A percentile compares a stretch with the other conserved stretches of the same genome.
phyloP scores from a whole-genome alignment of 768 basidiomycete genomes.

The Clathrus columnatus region DNA sequence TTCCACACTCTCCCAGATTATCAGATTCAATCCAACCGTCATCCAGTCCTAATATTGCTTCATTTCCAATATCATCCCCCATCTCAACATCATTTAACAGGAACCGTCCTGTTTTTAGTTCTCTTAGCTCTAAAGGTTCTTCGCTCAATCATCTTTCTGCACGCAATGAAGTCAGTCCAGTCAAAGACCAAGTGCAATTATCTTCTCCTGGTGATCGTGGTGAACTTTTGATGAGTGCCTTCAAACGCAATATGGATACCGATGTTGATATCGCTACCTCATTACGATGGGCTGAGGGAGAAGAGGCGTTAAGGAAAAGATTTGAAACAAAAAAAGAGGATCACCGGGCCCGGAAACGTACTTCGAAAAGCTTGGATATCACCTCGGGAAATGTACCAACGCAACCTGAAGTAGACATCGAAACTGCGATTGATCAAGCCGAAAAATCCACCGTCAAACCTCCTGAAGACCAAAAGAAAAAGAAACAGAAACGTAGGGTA shows the following conservation, averaged over 20 bases:
- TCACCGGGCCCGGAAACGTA: conserved; percentile 2
- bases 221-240: conserved; percentile 25
- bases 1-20: background rate
- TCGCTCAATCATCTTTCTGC: background rate
- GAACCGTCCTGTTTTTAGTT: background rate
- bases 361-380: conserved; percentile 7
- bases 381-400: background rate
- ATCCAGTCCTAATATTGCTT: background rate
- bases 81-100: background rate
- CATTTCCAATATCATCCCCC: background rate
- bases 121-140: background rate
- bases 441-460: conserved; percentile 20
- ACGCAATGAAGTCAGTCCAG: background rate
- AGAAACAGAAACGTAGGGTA: conserved; percentile 46
- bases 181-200: background rate
- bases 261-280: conserved; percentile 37
- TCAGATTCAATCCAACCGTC: conserved; percentile 3
- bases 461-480: conserved; percentile 16
- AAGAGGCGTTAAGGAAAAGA: conserved; percentile 22
- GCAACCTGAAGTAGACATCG: background rate
- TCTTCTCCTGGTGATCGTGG: conserved; percentile 12
- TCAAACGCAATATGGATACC: conserved; percentile 41
- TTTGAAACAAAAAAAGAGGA: conserved; percentile 11
- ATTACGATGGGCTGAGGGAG: conserved; percentile 36
- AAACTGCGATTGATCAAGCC: conserved; percentile 27